Conservation (phyloP, 2,329 filamentous ascomycete species). For the Alternaria brassicicola region DNA sequence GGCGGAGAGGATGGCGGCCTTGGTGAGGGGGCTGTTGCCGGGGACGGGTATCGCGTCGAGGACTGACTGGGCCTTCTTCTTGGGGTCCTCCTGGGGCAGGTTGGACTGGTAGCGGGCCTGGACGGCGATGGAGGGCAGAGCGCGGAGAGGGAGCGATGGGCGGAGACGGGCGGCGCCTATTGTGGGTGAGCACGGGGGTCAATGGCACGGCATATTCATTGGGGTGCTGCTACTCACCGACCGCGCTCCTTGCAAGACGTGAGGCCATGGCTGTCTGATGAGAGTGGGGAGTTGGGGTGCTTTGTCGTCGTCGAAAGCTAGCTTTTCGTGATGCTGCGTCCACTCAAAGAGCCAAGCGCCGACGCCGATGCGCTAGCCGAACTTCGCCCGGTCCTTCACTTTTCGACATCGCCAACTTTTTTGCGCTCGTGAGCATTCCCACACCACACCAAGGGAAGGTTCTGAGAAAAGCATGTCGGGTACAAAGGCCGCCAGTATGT, state of each 20-base stretch:
- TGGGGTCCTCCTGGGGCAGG: conserved; percentile 84
- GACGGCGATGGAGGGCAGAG: conserved; percentile 74
- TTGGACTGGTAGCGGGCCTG: conserved; percentile 75
- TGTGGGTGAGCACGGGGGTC: conserved; percentile 42
- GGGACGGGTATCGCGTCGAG: conserved; percentile 91
- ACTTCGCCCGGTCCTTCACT: conserved; percentile 28
- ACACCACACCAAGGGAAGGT: background rate
- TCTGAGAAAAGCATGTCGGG: conserved; percentile 43
- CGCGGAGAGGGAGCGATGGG: conserved; percentile 72
- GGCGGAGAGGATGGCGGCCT: conserved; percentile 95
- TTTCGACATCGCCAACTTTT: conserved; percentile 23
- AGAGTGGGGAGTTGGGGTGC: conserved; percentile 47
- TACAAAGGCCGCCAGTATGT: conserved; percentile 30
- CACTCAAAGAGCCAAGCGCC: conserved; percentile 25
- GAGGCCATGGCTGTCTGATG: conserved; percentile 83
- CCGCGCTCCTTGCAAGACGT: conserved; percentile 92
- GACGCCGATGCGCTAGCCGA: conserved; percentile 32
- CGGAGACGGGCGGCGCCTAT: conserved; percentile 90
- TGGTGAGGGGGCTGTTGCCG: conserved; percentile 89
- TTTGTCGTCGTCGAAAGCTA: conserved; percentile 32
- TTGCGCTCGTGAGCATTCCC: conserved; percentile 3
- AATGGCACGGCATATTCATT: conserved; percentile 49
- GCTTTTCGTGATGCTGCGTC: conserved; percentile 35
- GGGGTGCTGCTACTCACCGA: conserved; percentile 70
- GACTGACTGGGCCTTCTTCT: conserved; percentile 96